A percentile compares a stretch with the other conserved stretches of the same genome.
These are phyloP conservation scores for Orbilia oligospora DNA, from an alignment of 2,329 filamentous ascomycete species.

Conservation along the genomic window DNA sequence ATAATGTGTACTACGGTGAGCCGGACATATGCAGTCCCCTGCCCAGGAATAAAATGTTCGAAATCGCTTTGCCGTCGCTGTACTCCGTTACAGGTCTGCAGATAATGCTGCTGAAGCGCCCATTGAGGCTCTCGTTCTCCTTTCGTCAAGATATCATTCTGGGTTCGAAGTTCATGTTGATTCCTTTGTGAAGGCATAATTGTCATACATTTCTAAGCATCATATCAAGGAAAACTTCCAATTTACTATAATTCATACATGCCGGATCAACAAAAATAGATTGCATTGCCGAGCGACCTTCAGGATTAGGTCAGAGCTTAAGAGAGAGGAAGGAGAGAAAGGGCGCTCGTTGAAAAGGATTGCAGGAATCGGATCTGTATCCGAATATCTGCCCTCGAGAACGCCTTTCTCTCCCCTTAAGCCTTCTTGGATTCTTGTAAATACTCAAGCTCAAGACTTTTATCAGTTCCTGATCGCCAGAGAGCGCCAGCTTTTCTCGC, in stretches of 20 bases:
- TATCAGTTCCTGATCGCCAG: slow-evolving; percentile 9
- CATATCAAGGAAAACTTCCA: background rate
- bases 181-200: background rate
- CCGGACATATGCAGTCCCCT: background rate
- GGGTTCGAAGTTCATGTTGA: too few species aligned
- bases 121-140: slow-evolving; percentile 7
- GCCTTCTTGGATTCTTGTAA: too few species aligned
- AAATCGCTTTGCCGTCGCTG: slow-evolving; percentile 1
- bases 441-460: background rate
- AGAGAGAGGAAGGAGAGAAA: too few species aligned
- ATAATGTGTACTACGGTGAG: background rate
- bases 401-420: background rate
- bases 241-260: too few species aligned
- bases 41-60: background rate
- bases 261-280: background rate
- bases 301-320: background rate
- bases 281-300: background rate
- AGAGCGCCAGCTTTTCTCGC: background rate
- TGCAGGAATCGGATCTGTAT: slow-evolving; percentile 2
- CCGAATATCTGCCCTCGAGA: slow-evolving; percentile 6
- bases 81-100: too few species aligned
- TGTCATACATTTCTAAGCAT: background rate
- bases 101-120: background rate
- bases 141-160: background rate
- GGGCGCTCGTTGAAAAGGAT: background rate